Conservation (phyloP, 1,284 basidiomycete genomes). For the Takashimella tepidaria region DNA sequence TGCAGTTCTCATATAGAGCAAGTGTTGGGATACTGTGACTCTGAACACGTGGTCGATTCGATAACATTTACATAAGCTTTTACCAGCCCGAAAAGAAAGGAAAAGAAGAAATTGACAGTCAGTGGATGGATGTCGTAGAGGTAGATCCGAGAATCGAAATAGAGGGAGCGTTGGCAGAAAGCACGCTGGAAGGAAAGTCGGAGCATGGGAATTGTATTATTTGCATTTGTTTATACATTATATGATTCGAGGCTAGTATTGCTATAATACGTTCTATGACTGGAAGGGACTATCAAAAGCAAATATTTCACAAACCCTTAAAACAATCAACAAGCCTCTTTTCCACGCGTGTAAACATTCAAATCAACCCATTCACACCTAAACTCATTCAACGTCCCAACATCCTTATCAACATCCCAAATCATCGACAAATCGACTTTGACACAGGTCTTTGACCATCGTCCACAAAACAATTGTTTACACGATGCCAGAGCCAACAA, state of each 20-base stretch:
- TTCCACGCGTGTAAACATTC: neutral
- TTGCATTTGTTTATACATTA: too few relatives aligned
- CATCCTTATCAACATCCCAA: neutral
- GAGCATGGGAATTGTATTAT: too few relatives aligned
- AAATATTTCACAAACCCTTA: neutral
- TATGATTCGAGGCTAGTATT: too few relatives aligned
- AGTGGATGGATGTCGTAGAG: neutral
- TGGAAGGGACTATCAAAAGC: too few relatives aligned
- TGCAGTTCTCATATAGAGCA: constrained; percentile 74
- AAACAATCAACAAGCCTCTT: neutral
- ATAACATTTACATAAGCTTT: constrained; percentile 49
- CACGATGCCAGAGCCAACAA: neutral
- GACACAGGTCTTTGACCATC: too few relatives aligned
- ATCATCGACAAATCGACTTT: neutral
- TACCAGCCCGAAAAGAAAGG: neutral
- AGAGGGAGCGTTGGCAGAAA: too few relatives aligned
- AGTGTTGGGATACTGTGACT: constrained; percentile 86
- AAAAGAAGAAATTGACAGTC: neutral
- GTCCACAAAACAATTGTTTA: too few relatives aligned
- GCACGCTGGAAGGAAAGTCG: too few relatives aligned
- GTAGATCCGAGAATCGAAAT: too few relatives aligned
- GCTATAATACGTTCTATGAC: too few relatives aligned
- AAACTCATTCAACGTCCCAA: neutral
- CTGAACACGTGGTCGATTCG: constrained; percentile 93
- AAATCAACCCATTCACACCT: too few relatives aligned